phyloP scores from a whole-genome alignment of 2,329 filamentous ascomycete species.

The Fusarium tanahbumbuense region DNA sequence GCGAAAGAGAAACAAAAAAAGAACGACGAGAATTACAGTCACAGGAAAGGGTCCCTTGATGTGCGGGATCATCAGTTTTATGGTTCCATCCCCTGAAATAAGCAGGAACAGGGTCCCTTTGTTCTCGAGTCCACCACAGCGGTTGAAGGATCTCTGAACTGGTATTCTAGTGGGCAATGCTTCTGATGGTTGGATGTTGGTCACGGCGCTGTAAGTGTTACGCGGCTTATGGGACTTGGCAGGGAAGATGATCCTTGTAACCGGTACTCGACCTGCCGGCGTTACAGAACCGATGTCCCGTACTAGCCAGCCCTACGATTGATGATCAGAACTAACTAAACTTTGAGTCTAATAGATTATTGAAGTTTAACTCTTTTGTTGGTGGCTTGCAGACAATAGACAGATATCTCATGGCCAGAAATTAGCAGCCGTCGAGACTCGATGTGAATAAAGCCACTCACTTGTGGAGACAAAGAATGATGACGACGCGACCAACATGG shows the following conservation, averaged over 20 bases:
- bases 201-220: not conserved
- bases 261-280: not conserved
- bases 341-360: not conserved
- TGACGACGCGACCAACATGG: not conserved
- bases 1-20: not conserved
- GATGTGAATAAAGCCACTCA: not conserved
- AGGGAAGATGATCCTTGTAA: not conserved
- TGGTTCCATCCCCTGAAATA: not conserved
- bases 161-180: not conserved
- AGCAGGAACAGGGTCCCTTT: not conserved
- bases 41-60: not conserved
- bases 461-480: slow-evolving; percentile 1
- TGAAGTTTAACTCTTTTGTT: not conserved
- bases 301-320: slow-evolving; percentile 2
- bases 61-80: not conserved
- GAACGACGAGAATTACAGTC: not conserved
- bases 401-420: not conserved
- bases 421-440: not conserved
- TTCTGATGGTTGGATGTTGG: not conserved
- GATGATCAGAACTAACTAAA: not conserved
- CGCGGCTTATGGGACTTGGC: not conserved
- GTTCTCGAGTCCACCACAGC: not conserved
- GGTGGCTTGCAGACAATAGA: not conserved
- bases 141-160: not conserved
- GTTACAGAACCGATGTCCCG: not conserved